Conservation (phyloP, 2,329 filamentous ascomycete species). For the Pseudocercospora macadamiae region DNA sequence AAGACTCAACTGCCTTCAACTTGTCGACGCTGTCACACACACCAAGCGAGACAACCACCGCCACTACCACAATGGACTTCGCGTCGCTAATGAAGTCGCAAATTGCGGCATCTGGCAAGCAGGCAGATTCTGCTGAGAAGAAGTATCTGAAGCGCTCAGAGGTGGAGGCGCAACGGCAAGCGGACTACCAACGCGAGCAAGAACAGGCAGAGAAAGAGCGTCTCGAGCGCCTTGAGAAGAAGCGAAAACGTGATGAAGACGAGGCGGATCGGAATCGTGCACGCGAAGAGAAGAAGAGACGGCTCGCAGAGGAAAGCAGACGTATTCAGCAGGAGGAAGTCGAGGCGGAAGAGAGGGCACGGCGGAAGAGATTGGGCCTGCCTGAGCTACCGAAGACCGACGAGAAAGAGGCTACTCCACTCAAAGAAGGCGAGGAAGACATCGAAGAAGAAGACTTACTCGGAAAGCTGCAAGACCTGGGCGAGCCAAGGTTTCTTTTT, state of each 20-base stretch:
- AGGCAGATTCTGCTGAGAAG: constrained; percentile 58
- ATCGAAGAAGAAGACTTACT: constrained; percentile 72
- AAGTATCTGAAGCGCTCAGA: constrained; percentile 89
- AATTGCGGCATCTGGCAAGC: constrained; percentile 68
- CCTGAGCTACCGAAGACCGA: constrained; percentile 67
- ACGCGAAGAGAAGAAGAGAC: constrained; percentile 79
- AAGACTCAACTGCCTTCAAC: too few species aligned
- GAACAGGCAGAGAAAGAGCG: constrained; percentile 72
- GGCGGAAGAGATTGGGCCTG: constrained; percentile 77
- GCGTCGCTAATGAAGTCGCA: constrained; percentile 90
- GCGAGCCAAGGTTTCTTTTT: constrained; percentile 76
- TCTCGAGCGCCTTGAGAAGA: constrained; percentile 69
- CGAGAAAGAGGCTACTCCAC: constrained; percentile 31
- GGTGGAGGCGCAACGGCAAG: constrained; percentile 77
- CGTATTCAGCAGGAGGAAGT: constrained; percentile 71
- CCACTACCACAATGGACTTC: constrained; percentile 76
- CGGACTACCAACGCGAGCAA: constrained; percentile 81
- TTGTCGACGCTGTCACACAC: too few species aligned
- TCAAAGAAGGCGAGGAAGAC: constrained; percentile 56
- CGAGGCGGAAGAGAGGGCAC: constrained; percentile 69
- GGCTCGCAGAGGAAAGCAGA: constrained; percentile 79
- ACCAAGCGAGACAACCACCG: too few species aligned
- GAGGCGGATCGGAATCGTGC: constrained; percentile 68
- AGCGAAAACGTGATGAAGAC: constrained; percentile 89
- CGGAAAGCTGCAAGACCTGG: constrained; percentile 67